Conservation (phyloP, 2,329 filamentous ascomycete genomes). For the Trichoderma simmonsii region DNA sequence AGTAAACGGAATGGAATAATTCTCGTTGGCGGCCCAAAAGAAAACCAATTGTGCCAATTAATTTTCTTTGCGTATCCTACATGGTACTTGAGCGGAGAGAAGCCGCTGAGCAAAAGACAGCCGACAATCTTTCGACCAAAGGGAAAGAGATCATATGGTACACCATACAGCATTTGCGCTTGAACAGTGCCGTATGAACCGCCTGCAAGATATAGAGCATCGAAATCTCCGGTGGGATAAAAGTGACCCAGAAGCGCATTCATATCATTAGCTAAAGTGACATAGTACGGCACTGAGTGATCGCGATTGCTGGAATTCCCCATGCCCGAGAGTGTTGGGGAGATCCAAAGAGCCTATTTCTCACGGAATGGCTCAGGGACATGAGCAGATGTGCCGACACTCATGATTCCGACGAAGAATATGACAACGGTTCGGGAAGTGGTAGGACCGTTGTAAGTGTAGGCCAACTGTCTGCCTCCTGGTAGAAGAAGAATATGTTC, state of each 20-base stretch:
- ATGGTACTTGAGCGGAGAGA: constrained; percentile 24
- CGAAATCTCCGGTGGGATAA: constrained; percentile 16
- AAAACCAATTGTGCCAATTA: constrained; percentile 23
- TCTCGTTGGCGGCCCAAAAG: constrained; percentile 20
- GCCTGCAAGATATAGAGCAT: constrained; percentile 22
- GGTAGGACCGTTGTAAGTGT: constrained; percentile 24
- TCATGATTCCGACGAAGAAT: constrained; percentile 26
- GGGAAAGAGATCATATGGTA: constrained; percentile 23
- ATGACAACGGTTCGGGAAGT: constrained; percentile 21
- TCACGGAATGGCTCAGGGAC: not conserved
- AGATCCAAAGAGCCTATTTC: not conserved
- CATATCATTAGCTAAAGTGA: not conserved
- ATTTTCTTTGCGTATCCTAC: constrained; percentile 20
- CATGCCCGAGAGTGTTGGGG: not conserved
- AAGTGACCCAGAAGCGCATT: not conserved
- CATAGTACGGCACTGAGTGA: not conserved
- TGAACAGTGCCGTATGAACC: constrained; percentile 26
- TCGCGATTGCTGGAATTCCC: not conserved
- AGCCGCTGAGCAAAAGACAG: constrained; percentile 20
- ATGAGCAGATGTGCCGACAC: constrained; percentile 21
- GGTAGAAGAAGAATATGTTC: constrained; percentile 18
- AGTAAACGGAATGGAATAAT: constrained; percentile 18
- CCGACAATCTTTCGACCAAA: not conserved
- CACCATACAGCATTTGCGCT: constrained; percentile 26
- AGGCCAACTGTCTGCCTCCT: constrained; percentile 22